Evolutionary conservation across 2,329 filamentous ascomycete species (phyloP), one percentile per base, ranked within the genome.

Genomic region (Penicillium nordicum): DNA sequence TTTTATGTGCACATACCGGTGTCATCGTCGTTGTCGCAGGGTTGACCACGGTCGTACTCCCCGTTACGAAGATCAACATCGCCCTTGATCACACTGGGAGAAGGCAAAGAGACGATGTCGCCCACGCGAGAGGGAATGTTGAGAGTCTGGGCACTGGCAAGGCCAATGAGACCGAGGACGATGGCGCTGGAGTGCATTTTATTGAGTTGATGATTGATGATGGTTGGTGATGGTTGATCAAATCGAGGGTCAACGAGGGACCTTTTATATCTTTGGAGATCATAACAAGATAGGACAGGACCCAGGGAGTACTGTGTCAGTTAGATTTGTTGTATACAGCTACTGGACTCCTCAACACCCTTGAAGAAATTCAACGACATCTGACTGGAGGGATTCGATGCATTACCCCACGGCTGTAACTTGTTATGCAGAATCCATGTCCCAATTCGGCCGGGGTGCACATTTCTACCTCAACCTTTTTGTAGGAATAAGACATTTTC

Each of bases 121-220:
- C 53, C 53, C 47, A 55, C 53, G 2, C 53, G 47, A 1, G 47
- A 27, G 40, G 53, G 53, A n/a, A 55, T 55, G 25, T 55, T 55
- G 23, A 55, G 53, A 8, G 37, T 55, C 32, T 51, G 53, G 32
- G 53, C 53, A 55, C 47, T 55, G 47, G 53, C 40, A 40, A 55
- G 7, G 40, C 53, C 53, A 40, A 55, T 34, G 53, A 55, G 47
- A 14, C 53, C 25, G 34, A 55, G 47, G 47, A 55, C 16, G 38
- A 55, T 45, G 38, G 53, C 18, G 41, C 47, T 51, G 32, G 38
- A 34, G n/a, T 55, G 53, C 53, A 55, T 55, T 41, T 55, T 55
- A 40, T 14, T 51, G 1, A 5, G 18, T 23, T 55, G 40, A 55
- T 40, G 12, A 5, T 44, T 55, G 25, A 44, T 54, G 40, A 12